Base-by-base conservation (phyloP, 1,139 yeast species). In the Nakaseomyces nivariensis region DNA sequence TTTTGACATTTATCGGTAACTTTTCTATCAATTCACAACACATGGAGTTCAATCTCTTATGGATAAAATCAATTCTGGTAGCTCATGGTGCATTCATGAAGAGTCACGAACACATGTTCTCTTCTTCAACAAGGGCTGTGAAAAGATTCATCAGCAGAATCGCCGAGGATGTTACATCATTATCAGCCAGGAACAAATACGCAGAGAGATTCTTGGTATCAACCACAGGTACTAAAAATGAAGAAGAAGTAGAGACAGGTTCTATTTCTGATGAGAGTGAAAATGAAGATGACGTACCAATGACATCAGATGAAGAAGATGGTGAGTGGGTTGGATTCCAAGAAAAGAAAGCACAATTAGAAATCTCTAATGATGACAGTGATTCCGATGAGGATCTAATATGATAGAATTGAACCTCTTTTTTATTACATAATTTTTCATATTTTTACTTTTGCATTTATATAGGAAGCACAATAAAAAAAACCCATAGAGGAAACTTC, bases 21-120 rank as follows among this genome's bases (percentile, higher is more conserved):
- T 72, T 79, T 49, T 73, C 87, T 32, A 77, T 78, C 63, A 85
- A 82, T n/a, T 82, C 90, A 9, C 88, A 81, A 26, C 98, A 92
- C 65, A 67, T 90, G 38, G 97, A 94, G 68, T 89, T 81, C 70
- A 81, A 83, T 58, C 68, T 92, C 56, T 59, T 85, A 11, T 92
- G 98, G 98, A 75, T 90, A 43, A 80, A 81, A 58, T 72, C 75
- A 24, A 61, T 89, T 7, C 68, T 92, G 43, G 73, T 82, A 3
- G 68, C 76, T 24, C 97, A 90, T 64, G 98, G 99, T 9, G 75
- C 77, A 52, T 84, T 78, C 64, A 84, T 94, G 51, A 74, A 78
- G 49, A 67, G 68, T 8, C 76, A 84, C 60, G 82, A 80, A 62
- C 82, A 78, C 56, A 77, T 81, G 52, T 87, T 83, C 60, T 74